phyloP scores from a whole-genome alignment of 441 rosid species.

The Bruguiera hainesii region DNA sequence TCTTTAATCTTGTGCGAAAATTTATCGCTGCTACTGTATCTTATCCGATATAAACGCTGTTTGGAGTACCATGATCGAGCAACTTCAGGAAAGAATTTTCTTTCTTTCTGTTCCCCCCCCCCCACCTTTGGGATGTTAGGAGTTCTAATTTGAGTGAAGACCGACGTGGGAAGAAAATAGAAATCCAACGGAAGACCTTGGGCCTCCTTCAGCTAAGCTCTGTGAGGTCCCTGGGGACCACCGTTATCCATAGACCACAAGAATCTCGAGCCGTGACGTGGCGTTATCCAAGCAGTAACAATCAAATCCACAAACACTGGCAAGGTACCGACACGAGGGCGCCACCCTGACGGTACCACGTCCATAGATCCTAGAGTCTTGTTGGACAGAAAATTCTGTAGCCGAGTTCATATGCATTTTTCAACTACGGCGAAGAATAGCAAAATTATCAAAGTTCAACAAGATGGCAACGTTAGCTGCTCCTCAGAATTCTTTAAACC shows the following conservation, averaged over 20 bases:
- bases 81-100: too few relatives aligned
- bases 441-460: background rate
- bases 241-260: slow-evolving; percentile 36
- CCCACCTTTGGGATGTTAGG: too few relatives aligned
- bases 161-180: too few relatives aligned
- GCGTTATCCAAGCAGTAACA: slow-evolving; percentile 43
- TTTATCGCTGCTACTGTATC: too few relatives aligned
- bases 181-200: background rate
- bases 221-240: slow-evolving; percentile 24
- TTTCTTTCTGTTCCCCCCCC: too few relatives aligned
- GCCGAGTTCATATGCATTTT: background rate
- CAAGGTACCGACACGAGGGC: slow-evolving; percentile 1
- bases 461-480: slow-evolving; percentile 47
- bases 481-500: slow-evolving; percentile 32
- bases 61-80: too few relatives aligned
- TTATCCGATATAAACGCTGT: too few relatives aligned
- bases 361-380: slow-evolving; percentile 4
- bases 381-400: background rate
- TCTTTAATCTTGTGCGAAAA: too few relatives aligned
- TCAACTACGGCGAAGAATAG: background rate
- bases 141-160: too few relatives aligned
- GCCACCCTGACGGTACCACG: slow-evolving; percentile 2
- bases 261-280: slow-evolving; percentile 34
- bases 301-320: slow-evolving; percentile 18
- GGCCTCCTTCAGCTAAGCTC: background rate